Percentiles rank a stretch among this genome's conserved stretches.
Conservation (phyloP, 768 basidiomycete species). For the Podaxis sp. region DNA sequence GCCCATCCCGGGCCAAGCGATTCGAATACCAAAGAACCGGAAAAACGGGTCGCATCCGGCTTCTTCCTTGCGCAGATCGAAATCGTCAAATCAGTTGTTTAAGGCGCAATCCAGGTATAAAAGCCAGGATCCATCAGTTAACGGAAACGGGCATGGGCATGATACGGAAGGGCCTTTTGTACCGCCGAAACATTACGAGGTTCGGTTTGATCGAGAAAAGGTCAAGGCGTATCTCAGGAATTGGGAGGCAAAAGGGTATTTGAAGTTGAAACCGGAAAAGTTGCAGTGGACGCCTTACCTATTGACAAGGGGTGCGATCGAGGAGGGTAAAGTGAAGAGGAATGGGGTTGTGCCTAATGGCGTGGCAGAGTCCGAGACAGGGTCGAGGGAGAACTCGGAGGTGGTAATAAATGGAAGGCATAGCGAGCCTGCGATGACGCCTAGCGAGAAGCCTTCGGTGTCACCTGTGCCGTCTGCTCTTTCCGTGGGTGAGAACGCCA, state of each 20-base stretch:
- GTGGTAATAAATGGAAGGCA: background rate
- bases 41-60: slow-evolving; percentile 55
- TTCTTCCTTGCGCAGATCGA: slow-evolving; percentile 7
- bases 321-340: slow-evolving; percentile 22
- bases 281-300: slow-evolving; percentile 96
- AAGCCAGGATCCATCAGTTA: slow-evolving; percentile 30
- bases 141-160: slow-evolving; percentile 28
- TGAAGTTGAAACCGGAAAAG: slow-evolving; percentile 75
- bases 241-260: slow-evolving; percentile 79
- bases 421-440: background rate
- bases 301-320: slow-evolving; percentile 42
- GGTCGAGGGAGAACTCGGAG: background rate
- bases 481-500: background rate
- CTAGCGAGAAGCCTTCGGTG: background rate
- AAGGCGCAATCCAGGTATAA: slow-evolving; percentile 47
- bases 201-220: slow-evolving; percentile 68
- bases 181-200: slow-evolving; percentile 68
- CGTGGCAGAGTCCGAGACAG: background rate
- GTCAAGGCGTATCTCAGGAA: slow-evolving; percentile 64
- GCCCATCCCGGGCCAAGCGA: slow-evolving; percentile 76
- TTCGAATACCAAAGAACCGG: slow-evolving; percentile 70
- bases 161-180: slow-evolving; percentile 55
- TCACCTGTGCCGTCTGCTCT: background rate
- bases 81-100: slow-evolving; percentile 53
- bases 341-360: slow-evolving; percentile 8